Conservation (phyloP, 331 rosid genomes). For the Arachis monticola region DNA sequence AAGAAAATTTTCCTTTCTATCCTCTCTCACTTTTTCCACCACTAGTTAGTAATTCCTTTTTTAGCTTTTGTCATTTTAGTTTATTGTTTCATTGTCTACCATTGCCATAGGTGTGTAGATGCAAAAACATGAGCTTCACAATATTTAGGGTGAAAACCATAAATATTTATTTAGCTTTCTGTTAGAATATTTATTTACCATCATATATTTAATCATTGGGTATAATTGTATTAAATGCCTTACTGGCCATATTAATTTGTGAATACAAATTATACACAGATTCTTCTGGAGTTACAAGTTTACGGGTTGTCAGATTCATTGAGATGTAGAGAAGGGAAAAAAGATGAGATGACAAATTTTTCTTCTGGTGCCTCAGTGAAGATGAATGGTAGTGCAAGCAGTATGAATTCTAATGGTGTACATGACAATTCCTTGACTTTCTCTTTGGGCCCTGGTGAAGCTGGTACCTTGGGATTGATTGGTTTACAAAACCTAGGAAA, state of each 20-base stretch:
- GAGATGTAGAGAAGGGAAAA: slow-evolving; percentile 78
- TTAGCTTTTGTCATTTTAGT: slow-evolving; percentile 23
- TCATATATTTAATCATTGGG: slow-evolving; percentile 1
- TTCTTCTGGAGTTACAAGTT: slow-evolving; percentile 88
- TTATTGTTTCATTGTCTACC: slow-evolving; percentile 31
- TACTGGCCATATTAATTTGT: slow-evolving; percentile 31
- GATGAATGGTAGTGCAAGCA: slow-evolving; percentile 71
- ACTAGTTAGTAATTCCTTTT: slow-evolving; percentile 6
- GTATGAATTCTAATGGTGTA: slow-evolving; percentile 51
- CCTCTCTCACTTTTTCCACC: not conserved
- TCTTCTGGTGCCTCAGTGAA: slow-evolving; percentile 50
- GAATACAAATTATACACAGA: slow-evolving; percentile 55
- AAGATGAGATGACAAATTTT: slow-evolving; percentile 60
- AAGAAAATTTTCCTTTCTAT: not conserved
- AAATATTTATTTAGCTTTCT: no score
- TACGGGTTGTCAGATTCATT: slow-evolving; percentile 92
- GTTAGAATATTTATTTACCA: no score
- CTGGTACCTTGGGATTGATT: slow-evolving; percentile 90
- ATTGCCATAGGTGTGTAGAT: slow-evolving; percentile 27
- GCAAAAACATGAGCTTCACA: slow-evolving; percentile 13
- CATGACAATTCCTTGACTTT: slow-evolving; percentile 54
- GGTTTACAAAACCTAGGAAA: slow-evolving; percentile 98
- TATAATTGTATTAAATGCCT: slow-evolving; percentile 21
- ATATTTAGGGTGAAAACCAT: not conserved
- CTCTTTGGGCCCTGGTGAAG: slow-evolving; percentile 74